A percentile compares a stretch with the other conserved stretches of the same genome.
phyloP scores from a whole-genome alignment of 345 rosid genomes.

The Arabis hirsuta region DNA sequence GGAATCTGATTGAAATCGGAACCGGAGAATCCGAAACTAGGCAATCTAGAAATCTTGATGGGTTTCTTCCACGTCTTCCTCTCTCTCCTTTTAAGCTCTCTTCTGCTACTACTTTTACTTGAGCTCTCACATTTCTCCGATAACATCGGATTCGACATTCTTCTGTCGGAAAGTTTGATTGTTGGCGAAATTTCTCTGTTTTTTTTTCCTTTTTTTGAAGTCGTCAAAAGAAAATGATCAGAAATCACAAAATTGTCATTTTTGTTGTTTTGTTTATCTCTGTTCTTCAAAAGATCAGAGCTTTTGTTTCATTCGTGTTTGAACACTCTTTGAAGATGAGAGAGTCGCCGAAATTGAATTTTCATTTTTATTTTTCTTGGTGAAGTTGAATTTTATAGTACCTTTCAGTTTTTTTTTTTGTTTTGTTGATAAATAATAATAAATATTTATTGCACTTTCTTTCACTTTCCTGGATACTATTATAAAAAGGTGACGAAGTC shows the following conservation, averaged over 20 bases:
- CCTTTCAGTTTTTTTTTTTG: not conserved
- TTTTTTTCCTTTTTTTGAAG: not conserved
- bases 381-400: slow-evolving; percentile 21
- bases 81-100: slow-evolving; percentile 36
- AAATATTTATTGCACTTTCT: not conserved
- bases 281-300: slow-evolving; percentile 26
- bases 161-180: slow-evolving; percentile 17
- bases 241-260: slow-evolving; percentile 23
- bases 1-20: slow-evolving; percentile 42
- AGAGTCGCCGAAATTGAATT: slow-evolving; percentile 36
- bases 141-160: slow-evolving; percentile 41
- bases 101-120: slow-evolving; percentile 33
- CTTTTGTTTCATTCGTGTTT: slow-evolving; percentile 34
- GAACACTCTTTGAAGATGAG: slow-evolving; percentile 37
- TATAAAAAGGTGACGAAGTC: not conserved
- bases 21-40: slow-evolving; percentile 45
- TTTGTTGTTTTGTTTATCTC: not conserved
- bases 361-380: not conserved
- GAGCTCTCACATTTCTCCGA: slow-evolving; percentile 40
- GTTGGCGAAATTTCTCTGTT: slow-evolving; percentile 28
- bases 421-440: slow-evolving; percentile 15
- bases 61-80: slow-evolving; percentile 56
- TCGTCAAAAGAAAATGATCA: not conserved
- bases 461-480: slow-evolving; percentile 4
- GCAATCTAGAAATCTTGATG: slow-evolving; percentile 47